Evolutionary conservation across 1,139 yeast species (phyloP).

Genomic region (Candida glucosophila): DNA sequence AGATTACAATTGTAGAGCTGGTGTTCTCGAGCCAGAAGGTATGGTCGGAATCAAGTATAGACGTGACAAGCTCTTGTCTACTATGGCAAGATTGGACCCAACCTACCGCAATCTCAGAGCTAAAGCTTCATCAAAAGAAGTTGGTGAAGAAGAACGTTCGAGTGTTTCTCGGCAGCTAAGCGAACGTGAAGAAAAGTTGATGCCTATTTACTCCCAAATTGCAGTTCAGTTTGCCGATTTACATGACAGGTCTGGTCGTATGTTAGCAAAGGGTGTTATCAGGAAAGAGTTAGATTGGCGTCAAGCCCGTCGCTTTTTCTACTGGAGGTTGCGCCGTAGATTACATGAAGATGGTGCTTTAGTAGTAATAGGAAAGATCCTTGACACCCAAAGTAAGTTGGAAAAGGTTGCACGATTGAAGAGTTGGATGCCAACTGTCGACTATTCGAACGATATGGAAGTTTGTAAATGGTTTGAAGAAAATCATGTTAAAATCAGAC

Average conservation of each 20-base stretch:
- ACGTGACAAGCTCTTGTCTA: constrained; percentile 78
- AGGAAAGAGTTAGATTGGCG: constrained; percentile 79
- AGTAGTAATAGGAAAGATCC: constrained; percentile 61
- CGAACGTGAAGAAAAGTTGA: constrained; percentile 69
- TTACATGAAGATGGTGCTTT: constrained; percentile 85
- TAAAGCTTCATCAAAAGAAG: constrained; percentile 43
- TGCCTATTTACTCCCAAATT: constrained; percentile 87
- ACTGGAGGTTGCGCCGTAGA: constrained; percentile 98
- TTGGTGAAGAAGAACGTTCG: constrained; percentile 59
- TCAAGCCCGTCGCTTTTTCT: constrained; percentile 88
- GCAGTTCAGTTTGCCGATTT: constrained; percentile 95
- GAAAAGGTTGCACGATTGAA: constrained; percentile 82
- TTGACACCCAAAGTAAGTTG: constrained; percentile 55
- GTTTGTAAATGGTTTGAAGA: constrained; percentile 86
- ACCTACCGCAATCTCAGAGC: constrained; percentile 61
- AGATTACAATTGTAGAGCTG: constrained; percentile 92
- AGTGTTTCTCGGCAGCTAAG: constrained; percentile 56
- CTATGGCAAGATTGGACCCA: constrained; percentile 85
- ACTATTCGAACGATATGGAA: constrained; percentile 63
- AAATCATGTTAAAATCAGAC: constrained; percentile 56
- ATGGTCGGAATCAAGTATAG: constrained; percentile 98
- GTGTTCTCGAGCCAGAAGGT: constrained; percentile 98
- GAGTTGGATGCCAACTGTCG: constrained; percentile 78
- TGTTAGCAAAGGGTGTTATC: constrained; percentile 91
- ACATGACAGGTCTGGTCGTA: constrained; percentile 96